Evolutionary conservation across 495 filamentous ascomycete species (phyloP).

Genomic region (Xylaria cubensis): DNA sequence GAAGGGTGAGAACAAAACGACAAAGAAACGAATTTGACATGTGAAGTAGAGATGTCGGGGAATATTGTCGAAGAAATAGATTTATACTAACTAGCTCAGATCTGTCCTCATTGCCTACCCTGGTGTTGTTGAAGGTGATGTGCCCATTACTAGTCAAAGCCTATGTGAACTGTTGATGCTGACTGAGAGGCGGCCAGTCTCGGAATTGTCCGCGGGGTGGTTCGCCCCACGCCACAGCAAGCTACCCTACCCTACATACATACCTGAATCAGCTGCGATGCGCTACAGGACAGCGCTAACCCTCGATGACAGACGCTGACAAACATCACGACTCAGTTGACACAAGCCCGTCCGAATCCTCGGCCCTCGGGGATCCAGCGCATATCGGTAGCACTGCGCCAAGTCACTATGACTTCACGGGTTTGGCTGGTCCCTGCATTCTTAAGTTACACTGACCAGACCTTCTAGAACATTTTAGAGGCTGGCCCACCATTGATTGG

Average conservation of each 20-base stretch:
- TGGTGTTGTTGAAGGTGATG: neutral
- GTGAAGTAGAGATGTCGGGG: neutral
- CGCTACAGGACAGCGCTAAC: conserved; percentile 8
- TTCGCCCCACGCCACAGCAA: conserved; percentile 12
- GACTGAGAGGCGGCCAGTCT: conserved; percentile 2
- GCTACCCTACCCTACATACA: neutral
- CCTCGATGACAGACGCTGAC: conserved; percentile 40
- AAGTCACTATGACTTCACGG: too few species aligned
- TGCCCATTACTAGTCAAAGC: neutral
- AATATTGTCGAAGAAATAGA: neutral
- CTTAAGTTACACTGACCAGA: neutral
- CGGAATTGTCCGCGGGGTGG: conserved; percentile 13
- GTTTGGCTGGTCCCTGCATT: conserved; percentile 10
- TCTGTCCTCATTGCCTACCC: neutral
- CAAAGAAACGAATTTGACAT: neutral
- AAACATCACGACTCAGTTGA: conserved; percentile 27
- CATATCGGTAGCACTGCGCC: conserved; percentile 2
- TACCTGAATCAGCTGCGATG: neutral
- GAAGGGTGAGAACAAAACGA: neutral
- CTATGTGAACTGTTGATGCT: neutral
- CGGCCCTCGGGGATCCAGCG: conserved; percentile 24
- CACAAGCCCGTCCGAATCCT: conserved; percentile 12
- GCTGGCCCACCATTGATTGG: neutral
- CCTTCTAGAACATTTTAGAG: neutral
- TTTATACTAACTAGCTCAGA: neutral